Conservation (phyloP, 1,284 basidiomycete genomes). For the Leccinum cinnamomeum region DNA sequence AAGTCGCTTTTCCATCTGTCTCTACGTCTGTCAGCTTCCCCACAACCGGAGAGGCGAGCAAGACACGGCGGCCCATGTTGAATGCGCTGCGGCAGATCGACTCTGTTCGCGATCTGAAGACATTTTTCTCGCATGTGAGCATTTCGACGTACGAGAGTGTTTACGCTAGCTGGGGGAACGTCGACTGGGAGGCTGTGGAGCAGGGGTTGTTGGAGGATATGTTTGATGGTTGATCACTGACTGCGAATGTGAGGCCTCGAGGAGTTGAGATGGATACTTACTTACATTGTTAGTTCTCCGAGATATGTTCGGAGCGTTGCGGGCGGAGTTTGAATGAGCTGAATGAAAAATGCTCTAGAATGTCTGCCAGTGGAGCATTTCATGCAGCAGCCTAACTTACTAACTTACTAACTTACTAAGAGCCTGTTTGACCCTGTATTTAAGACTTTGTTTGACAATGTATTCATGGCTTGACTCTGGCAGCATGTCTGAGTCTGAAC, state of each 20-base stretch:
- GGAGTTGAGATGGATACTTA: no score
- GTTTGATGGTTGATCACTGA: constrained; percentile 68
- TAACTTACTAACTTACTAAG: no score
- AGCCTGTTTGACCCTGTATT: no score
- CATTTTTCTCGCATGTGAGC: constrained; percentile 89
- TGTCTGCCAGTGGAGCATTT: no score
- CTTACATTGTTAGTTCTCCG: no score
- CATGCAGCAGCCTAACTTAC: no score
- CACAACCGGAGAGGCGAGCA: constrained; percentile 33
- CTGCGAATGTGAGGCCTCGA: background rate
- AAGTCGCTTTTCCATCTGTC: constrained; percentile 19
- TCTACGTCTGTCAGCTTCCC: constrained; percentile 32
- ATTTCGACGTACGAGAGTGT: constrained; percentile 88
- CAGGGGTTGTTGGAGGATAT: constrained; percentile 78
- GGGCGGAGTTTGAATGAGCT: no score
- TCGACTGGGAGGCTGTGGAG: constrained; percentile 90
- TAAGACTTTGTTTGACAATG: no score
- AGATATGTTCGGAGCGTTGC: no score
- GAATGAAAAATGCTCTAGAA: no score
- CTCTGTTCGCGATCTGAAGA: constrained; percentile 77
- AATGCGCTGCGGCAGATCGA: constrained; percentile 67
- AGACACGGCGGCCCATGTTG: constrained; percentile 74
- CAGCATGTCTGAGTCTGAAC: no score
- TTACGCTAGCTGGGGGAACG: constrained; percentile 72
- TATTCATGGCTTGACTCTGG: no score